A percentile compares a stretch with the other conserved stretches of the same genome.
phyloP scores from a whole-genome alignment of 768 basidiomycete genomes.

The Baorangia bicolor region DNA sequence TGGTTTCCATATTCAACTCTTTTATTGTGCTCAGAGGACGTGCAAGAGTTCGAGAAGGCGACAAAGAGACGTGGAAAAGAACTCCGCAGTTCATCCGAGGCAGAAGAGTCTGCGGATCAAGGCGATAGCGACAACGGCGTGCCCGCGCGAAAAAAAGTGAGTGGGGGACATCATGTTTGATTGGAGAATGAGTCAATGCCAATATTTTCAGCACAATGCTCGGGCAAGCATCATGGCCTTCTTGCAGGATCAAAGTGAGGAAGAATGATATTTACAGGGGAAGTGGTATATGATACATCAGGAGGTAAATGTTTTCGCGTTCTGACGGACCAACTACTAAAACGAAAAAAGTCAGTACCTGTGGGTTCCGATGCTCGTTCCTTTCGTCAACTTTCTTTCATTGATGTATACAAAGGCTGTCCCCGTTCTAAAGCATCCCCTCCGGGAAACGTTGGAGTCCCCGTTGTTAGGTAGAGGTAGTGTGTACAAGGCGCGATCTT shows the following conservation, averaged over 20 bases:
- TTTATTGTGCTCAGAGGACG: conserved; percentile 55
- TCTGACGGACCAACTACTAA: background rate
- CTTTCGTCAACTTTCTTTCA: background rate
- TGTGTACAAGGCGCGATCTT: background rate
- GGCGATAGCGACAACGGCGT: conserved; percentile 32
- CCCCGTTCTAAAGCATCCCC: background rate
- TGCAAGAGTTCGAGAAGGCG: conserved; percentile 63
- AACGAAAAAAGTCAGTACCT: background rate
- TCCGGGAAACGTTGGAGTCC: background rate
- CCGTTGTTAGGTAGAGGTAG: background rate
- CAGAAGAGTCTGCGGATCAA: conserved; percentile 33
- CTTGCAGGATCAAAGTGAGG: conserved; percentile 68
- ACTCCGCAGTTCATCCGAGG: conserved; percentile 6
- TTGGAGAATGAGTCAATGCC: background rate
- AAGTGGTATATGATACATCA: background rate
- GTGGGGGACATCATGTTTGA: conserved; percentile 3
- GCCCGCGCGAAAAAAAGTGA: conserved; percentile 45
- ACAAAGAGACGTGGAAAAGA: conserved; percentile 31
- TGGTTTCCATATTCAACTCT: background rate
- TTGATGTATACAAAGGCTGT: background rate
- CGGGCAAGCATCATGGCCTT: conserved; percentile 69
- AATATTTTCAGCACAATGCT: conserved; percentile 40
- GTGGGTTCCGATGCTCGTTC: background rate
- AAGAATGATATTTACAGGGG: conserved; percentile 29
- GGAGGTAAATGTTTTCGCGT: background rate